Evolutionary conservation across 352 stramenopile genomes (phyloP).

Genomic region (Phytophthora macrochlamydospora): DNA sequence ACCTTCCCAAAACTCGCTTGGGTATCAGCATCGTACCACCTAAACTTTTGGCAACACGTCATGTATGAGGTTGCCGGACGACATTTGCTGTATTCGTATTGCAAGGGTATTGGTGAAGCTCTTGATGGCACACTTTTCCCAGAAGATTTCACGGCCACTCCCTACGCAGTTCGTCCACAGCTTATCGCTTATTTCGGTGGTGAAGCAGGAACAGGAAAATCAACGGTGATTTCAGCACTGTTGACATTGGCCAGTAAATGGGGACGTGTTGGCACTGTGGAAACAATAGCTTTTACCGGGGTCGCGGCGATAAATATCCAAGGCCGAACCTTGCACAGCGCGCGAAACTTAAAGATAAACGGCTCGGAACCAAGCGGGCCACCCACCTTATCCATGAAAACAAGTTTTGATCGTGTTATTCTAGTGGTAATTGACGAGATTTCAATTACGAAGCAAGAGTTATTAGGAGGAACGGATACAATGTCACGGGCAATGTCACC

Average conservation of each 20-base stretch:
- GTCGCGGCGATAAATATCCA: background rate
- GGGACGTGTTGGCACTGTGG: background rate
- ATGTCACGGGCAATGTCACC: slow-evolving; percentile 8
- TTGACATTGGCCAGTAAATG: background rate
- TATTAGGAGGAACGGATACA: slow-evolving; percentile 19
- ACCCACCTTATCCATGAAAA: slow-evolving; percentile 22
- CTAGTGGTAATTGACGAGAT: slow-evolving; percentile 35
- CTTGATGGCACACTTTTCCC: too few species aligned
- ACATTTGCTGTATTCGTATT: background rate
- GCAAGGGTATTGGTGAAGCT: too few species aligned
- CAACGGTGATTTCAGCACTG: background rate
- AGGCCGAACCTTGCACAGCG: background rate
- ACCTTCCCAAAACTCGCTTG: background rate
- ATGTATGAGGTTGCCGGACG: background rate
- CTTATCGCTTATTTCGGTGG: background rate
- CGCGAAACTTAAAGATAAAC: slow-evolving; percentile 17
- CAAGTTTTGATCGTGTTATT: slow-evolving; percentile 6
- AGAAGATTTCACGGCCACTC: too few species aligned
- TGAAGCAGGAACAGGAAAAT: background rate
- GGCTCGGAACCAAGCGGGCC: background rate
- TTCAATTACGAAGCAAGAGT: slow-evolving; percentile 25
- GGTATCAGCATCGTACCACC: background rate
- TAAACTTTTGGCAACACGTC: background rate
- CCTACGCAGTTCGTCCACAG: background rate
- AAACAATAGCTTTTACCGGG: background rate